Percentiles rank a stretch among this genome's conserved stretches.
phyloP scores from a whole-genome alignment of 371 early-diverging fungal species.

The Mortierella sp. region DNA sequence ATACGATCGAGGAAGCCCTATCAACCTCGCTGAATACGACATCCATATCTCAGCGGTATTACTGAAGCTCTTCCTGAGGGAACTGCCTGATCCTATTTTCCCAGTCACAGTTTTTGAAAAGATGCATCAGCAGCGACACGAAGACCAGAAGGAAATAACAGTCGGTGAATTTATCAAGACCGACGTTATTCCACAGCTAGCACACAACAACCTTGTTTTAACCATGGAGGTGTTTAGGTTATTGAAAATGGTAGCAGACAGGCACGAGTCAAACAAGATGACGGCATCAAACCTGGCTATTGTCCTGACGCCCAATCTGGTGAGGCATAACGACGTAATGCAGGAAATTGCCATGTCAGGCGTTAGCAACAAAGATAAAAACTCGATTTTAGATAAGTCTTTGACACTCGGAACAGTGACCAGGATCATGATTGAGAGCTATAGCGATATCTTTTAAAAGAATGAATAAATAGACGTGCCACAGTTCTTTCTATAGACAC shows the following conservation, averaged over 20 bases:
- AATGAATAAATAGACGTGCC: background rate
- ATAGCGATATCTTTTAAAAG: conserved; percentile 33
- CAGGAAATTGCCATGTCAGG: conserved; percentile 62
- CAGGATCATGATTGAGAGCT: conserved; percentile 45
- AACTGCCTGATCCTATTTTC: conserved; percentile 85
- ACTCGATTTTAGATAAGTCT: conserved; percentile 17
- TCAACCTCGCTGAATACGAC: conserved; percentile 75
- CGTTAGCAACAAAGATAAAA: conserved; percentile 18
- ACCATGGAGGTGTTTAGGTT: conserved; percentile 75
- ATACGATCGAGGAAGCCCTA: conserved; percentile 73
- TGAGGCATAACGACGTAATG: conserved; percentile 73
- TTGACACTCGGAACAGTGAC: conserved; percentile 46
- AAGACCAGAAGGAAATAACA: conserved; percentile 16
- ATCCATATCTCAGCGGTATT: conserved; percentile 87
- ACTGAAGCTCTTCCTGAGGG: conserved; percentile 88
- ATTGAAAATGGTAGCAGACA: conserved; percentile 70
- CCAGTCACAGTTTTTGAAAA: conserved; percentile 61
- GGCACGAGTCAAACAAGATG: conserved; percentile 81
- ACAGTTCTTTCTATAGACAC: too few relatives aligned
- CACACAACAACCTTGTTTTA: conserved; percentile 59
- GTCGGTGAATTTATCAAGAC: conserved; percentile 58
- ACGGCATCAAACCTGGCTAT: conserved; percentile 85
- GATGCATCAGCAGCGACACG: conserved; percentile 38
- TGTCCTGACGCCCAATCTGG: conserved; percentile 90
- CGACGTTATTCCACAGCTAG: conserved; percentile 61